Conservation (phyloP, 306 rosid genomes). For the Begonia loranthoides region DNA sequence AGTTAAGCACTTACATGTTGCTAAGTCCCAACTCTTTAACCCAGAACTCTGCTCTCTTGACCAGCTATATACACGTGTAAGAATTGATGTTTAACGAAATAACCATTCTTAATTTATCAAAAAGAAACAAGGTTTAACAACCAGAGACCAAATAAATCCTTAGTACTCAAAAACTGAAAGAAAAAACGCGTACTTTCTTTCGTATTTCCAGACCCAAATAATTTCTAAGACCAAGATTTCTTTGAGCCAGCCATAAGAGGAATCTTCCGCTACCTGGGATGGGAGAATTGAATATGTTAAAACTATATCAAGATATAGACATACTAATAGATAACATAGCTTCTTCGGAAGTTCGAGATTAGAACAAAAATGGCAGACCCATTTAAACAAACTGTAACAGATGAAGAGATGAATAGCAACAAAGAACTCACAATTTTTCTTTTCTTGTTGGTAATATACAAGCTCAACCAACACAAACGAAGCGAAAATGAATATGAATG, state of each 20-base stretch:
- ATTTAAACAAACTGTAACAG: no score
- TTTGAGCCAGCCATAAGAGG: conserved; percentile 80
- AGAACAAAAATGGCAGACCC: no score
- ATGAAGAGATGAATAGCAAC: no score
- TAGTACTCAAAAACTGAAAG: background rate
- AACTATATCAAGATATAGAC: background rate
- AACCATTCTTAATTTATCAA: conserved; percentile 1
- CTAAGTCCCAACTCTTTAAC: conserved; percentile 60
- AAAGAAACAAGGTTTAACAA: conserved; percentile 1
- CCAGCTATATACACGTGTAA: conserved; percentile 26
- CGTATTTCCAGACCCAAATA: conserved; percentile 86
- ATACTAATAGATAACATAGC: background rate
- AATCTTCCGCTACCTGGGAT: conserved; percentile 76
- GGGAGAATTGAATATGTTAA: background rate
- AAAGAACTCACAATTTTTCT: no score
- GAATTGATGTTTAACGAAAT: background rate
- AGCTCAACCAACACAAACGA: no score
- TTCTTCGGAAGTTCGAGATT: no score
- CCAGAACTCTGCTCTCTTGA: conserved; percentile 72
- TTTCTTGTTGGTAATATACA: no score
- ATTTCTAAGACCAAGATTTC: conserved; percentile 42
- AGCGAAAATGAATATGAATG: no score
- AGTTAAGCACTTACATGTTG: conserved; percentile 49
- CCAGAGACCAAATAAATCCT: conserved; percentile 12
- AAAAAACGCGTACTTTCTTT: conserved; percentile 35